Conservation (phyloP, 2,329 filamentous ascomycete species). For the Claviceps africana region DNA sequence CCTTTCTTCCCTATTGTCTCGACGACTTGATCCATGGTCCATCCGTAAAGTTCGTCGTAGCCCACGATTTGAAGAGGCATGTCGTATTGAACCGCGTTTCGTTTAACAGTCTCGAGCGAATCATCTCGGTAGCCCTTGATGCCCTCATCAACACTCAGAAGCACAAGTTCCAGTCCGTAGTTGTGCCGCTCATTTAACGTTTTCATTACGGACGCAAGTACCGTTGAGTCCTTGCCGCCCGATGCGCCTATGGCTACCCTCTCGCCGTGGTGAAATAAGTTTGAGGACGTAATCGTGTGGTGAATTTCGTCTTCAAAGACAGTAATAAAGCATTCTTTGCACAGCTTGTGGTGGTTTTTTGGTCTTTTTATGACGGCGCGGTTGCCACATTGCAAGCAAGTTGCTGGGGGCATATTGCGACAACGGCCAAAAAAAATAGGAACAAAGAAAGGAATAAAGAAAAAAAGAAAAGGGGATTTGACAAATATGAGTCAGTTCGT, state of each 20-base stretch:
- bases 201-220: constrained; percentile 86
- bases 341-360: constrained; percentile 89
- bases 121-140: constrained; percentile 97
- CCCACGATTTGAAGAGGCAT: constrained; percentile 88
- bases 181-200: constrained; percentile 81
- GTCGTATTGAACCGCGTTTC: constrained; percentile 79
- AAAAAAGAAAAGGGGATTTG: not conserved
- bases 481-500: not conserved
- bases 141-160: constrained; percentile 90
- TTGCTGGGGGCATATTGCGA: constrained; percentile 54
- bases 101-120: constrained; percentile 88
- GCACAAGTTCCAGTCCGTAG: constrained; percentile 72
- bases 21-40: constrained; percentile 99
- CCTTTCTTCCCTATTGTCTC: constrained; percentile 94
- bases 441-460: not conserved
- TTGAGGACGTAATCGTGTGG: constrained; percentile 70
- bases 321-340: constrained; percentile 71
- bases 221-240: constrained; percentile 93
- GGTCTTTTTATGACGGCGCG: constrained; percentile 84
- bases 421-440: not conserved
- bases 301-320: constrained; percentile 91
- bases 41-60: constrained; percentile 88
- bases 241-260: constrained; percentile 88
- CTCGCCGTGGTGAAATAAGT: constrained; percentile 74
- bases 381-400: constrained; percentile 62